Evolutionary conservation across 139 green algal genomes (phyloP).

Genomic region (Cymbomonas tetramitiformis): DNA sequence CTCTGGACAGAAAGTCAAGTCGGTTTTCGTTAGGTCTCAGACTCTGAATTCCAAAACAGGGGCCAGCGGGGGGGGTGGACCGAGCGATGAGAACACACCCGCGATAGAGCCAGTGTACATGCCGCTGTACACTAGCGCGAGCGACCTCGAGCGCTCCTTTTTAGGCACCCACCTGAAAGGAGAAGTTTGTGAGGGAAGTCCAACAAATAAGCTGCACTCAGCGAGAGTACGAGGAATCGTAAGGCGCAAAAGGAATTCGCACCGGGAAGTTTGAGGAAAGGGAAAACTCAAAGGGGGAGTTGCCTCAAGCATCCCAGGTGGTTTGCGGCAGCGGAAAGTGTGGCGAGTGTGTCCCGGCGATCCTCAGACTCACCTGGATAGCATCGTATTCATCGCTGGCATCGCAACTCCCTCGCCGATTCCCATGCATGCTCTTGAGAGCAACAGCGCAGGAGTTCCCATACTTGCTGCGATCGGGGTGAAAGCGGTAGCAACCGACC

Average conservation of each 20-base stretch:
- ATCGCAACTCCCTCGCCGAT: slow-evolving; percentile 82
- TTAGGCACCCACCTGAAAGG: slow-evolving; percentile 33
- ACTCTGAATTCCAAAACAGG: too few relatives aligned
- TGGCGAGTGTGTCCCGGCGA: background rate
- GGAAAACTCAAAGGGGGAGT: too few relatives aligned
- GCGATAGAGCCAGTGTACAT: slow-evolving; percentile 30
- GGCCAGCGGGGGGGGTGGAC: too few relatives aligned
- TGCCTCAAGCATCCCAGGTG: too few relatives aligned
- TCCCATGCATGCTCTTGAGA: slow-evolving; percentile 49
- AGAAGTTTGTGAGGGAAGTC: too few relatives aligned
- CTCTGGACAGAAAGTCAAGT: too few relatives aligned
- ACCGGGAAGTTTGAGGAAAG: too few relatives aligned
- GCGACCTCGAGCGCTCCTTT: slow-evolving; percentile 15
- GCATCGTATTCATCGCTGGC: slow-evolving; percentile 81
- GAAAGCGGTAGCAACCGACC: slow-evolving; percentile 58
- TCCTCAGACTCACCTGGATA: slow-evolving; percentile 40
- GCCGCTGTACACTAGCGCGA: slow-evolving; percentile 20
- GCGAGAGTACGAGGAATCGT: too few relatives aligned
- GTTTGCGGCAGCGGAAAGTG: slow-evolving; percentile 14
- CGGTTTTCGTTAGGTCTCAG: too few relatives aligned
- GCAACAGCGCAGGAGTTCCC: slow-evolving; percentile 41
- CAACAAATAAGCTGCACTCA: too few relatives aligned
- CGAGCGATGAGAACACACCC: slow-evolving; percentile 53
- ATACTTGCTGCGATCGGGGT: slow-evolving; percentile 42
- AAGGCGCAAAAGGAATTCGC: too few relatives aligned